phyloP scores from a whole-genome alignment of 2,329 filamentous ascomycete species.

The Trichoderma guizhouense region DNA sequence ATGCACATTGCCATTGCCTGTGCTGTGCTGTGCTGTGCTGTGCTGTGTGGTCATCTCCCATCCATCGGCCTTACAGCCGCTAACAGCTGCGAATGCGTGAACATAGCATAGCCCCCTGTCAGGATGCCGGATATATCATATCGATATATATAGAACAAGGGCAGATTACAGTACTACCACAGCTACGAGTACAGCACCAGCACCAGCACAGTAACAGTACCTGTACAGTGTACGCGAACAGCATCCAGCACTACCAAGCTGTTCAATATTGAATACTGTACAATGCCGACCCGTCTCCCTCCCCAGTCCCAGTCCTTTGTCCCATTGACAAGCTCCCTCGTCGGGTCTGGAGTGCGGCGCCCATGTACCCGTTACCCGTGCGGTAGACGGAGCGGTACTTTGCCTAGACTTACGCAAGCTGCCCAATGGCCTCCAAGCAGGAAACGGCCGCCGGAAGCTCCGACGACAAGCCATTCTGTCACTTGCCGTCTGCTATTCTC shows the following conservation, averaged over 20 bases:
- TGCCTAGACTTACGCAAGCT: slow-evolving; percentile 2
- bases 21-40: not conserved
- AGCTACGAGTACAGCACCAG: too few species aligned
- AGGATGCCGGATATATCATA: not conserved
- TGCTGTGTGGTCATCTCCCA: not conserved
- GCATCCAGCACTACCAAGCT: too few species aligned
- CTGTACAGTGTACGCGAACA: not conserved
- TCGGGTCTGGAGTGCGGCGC: not conserved
- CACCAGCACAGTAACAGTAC: not conserved
- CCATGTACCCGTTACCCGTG: not conserved
- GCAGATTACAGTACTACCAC: not conserved
- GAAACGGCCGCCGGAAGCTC: not conserved
- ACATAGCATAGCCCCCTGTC: slow-evolving; percentile 5
- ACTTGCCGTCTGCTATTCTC: not conserved
- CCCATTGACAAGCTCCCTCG: not conserved
- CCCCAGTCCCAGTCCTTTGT: not conserved
- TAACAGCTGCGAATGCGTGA: not conserved
- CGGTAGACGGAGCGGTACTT: not conserved
- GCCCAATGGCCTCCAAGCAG: not conserved
- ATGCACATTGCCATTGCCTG: not conserved
- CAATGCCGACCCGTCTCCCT: not conserved
- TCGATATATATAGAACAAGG: slow-evolving; percentile 9
- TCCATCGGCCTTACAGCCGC: not conserved
- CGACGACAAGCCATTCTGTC: not conserved
- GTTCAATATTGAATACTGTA: not conserved